Percentiles rank a stretch among this genome's conserved stretches.
These are phyloP conservation scores for Chlorociboria aeruginascens DNA, from an alignment of 495 filamentous ascomycete species.

Conservation along the genomic window DNA sequence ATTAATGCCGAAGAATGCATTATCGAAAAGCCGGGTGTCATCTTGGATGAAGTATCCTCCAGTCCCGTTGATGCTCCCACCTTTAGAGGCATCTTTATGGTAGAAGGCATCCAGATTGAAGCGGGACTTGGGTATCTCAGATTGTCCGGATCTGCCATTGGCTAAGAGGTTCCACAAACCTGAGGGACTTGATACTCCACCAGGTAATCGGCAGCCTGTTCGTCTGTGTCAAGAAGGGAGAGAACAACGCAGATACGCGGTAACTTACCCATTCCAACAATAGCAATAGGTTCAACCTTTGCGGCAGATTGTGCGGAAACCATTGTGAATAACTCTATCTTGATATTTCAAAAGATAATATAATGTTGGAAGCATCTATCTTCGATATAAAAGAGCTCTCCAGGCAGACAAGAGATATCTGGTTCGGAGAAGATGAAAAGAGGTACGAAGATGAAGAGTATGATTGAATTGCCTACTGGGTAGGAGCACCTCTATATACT, in stretches of 20 bases:
- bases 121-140: neutral
- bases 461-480: no score
- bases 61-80: neutral
- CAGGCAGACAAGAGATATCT: no score
- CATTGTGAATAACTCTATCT: no score
- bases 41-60: neutral
- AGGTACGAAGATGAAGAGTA: no score
- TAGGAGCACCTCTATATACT: no score
- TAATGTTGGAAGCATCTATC: no score
- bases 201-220: slow-evolving; percentile 5
- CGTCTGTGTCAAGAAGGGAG: neutral
- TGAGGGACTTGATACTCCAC: neutral
- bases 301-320: no score
- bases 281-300: neutral
- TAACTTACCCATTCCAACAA: neutral
- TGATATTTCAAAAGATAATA: no score
- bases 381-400: no score
- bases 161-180: slow-evolving; percentile 5
- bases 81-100: neutral
- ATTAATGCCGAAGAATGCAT: slow-evolving; percentile 4
- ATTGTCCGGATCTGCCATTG: neutral
- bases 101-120: slow-evolving; percentile 3
- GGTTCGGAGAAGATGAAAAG: no score
- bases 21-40: slow-evolving; percentile 18
- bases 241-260: neutral